Base-by-base conservation (phyloP, 2,329 filamentous ascomycete species). In the Chrysoporthe deuterocubensis region DNA sequence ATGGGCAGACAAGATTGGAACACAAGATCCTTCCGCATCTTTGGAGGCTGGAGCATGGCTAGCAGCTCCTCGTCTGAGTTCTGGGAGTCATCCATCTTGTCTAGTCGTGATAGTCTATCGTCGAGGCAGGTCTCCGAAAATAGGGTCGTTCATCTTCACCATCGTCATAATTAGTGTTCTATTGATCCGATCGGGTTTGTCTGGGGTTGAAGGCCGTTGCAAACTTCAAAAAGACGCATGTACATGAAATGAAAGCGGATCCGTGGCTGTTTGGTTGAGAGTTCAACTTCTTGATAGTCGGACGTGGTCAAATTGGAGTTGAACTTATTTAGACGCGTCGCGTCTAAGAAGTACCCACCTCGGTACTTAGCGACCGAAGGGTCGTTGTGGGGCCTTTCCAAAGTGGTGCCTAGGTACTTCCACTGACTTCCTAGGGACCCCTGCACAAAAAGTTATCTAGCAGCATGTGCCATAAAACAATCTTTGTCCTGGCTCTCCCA, bases 1-100 rank as follows among this genome's bases (percentile, higher is more conserved):
- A 62, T 50, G 9, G 58, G 40, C 1, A 42, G 21, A 6, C 48
- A n/a, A 1, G 40, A n/a, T 42, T 70, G 66, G 46, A 68, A 68
- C 8, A 52, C 54, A 21, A 68, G 68, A n/a, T 65, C 54, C 0
- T 68, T 59, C 5, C 59, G 66, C 14, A 57, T 44, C 4, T 48
- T 66, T n/a, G 61, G 46, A 3, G 66, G 68, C 46, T 70, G 68
- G 14, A 70, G 68, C n/a, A 70, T 42, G n/a, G 68, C 63, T 26
- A 68, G 46, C 3, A 70, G 34, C 34, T 70, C 68, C 32, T 70
- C 68, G 43, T 70, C 68, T 9, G 56, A 65, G 43, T 63, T 50
- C 54, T 65, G 59, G 13, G 34, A 9, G 16, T 56, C 65, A 2
- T 63, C 48, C 68, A 70, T 70, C 9, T 26, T 62, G 59, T 40